Evolutionary conservation across 345 rosid species (phyloP), one percentile per base, ranked within the genome.

Genomic region (Pistacia vera): DNA sequence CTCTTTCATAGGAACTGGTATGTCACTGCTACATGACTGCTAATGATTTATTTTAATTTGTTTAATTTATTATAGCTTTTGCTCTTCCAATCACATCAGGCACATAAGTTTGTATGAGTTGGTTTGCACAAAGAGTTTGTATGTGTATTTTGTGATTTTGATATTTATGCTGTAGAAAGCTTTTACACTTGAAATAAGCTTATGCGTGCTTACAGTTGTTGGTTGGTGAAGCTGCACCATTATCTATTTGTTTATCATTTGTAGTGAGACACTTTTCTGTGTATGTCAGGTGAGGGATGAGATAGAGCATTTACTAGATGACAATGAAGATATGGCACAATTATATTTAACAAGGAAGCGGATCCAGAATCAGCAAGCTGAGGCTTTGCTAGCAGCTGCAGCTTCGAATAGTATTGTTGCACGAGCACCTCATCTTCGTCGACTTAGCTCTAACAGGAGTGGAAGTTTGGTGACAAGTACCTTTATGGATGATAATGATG

Each of bases 281-380:
- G 55, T 28, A 69, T 77, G 62, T 66, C 84, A 95, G 97, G 95
- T 93, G 75, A 91, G 99, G 78, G 99, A 95, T 82, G 97, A 92
- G 68, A 89, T 92, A 54, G 98, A 93, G 75, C 98, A 95, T 78
- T 75, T 91, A 72, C 71, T 92, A 73, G 97, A 95, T 78, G 99
- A 92, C 80, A 91, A 88, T 41, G 97, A 92, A 87, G 96, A 93
- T 82, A 93, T 93, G 98, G 92, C 91, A 20, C 83, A 95, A 17
- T 83, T 95, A 38, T 92, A 92, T 85, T 78, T 93, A 74, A 86
- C 97, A 60, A 90, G 98, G 82, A 95, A 90, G 79, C 87, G 88
- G 93, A 86, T 82, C 67, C 92, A 88, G 77, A 86, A 79, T 86
- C 94, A 92, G 90, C 97, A 90, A 83, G 76, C 80, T 1, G 98